A percentile compares a stretch with the other conserved stretches of the same genome.
These are phyloP conservation scores for Raddia guianensis DNA, from an alignment of 176 grass and related monocot species.

Conservation along the genomic window DNA sequence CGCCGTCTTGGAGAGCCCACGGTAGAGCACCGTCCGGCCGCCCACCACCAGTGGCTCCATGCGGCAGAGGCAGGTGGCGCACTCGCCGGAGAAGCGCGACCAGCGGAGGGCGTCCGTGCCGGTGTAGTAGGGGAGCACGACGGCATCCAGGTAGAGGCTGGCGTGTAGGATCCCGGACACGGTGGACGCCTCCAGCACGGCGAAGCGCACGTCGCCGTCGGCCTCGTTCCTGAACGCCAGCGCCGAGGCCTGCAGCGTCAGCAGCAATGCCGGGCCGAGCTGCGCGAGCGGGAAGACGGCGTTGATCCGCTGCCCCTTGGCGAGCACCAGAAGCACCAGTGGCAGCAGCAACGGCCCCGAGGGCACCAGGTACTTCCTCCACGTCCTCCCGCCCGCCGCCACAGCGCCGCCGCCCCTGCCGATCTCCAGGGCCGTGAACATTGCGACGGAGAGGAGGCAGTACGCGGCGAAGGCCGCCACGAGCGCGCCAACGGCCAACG, in stretches of 20 bases:
- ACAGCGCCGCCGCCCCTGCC: neutral
- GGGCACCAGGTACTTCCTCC: conserved; percentile 62
- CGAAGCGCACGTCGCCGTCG: conserved; percentile 61
- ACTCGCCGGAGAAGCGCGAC: conserved; percentile 64
- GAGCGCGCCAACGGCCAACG: conserved; percentile 41
- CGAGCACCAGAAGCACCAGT: conserved; percentile 58
- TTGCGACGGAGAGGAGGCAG: conserved; percentile 52
- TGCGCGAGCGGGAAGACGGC: conserved; percentile 58
- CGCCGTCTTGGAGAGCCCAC: conserved; percentile 67
- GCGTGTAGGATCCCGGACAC: conserved; percentile 80
- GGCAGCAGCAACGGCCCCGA: conserved; percentile 66
- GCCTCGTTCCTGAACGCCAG: conserved; percentile 68
- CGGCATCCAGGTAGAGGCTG: conserved; percentile 53
- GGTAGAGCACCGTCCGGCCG: conserved; percentile 39
- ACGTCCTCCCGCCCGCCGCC: conserved; percentile 3
- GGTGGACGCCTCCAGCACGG: conserved; percentile 72
- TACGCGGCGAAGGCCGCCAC: conserved; percentile 51
- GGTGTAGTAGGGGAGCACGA: conserved; percentile 71
- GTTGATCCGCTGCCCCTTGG: conserved; percentile 67
- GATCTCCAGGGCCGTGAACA: conserved; percentile 51
- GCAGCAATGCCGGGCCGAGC: conserved; percentile 63
- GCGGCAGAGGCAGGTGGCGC: conserved; percentile 67
- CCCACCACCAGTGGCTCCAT: conserved; percentile 58
- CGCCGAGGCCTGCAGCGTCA: conserved; percentile 64
- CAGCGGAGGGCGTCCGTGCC: conserved; percentile 55